Evolutionary conservation across 768 basidiomycete genomes (phyloP), one percentile per base, ranked within the genome.

Genomic region (Suillus alpinus): DNA sequence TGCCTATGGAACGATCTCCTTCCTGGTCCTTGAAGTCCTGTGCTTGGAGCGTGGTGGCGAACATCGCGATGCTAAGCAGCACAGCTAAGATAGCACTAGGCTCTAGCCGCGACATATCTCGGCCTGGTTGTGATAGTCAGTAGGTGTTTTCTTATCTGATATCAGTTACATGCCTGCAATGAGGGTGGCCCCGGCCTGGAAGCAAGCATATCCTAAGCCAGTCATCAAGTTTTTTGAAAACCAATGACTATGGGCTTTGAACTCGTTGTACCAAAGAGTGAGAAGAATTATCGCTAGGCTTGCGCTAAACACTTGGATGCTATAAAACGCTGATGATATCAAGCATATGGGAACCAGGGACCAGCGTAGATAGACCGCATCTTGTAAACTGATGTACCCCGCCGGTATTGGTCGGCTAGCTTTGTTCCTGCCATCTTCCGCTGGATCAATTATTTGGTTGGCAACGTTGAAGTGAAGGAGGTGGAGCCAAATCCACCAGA

Each of bases 401-500:
- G 81, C 70, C 1, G 81, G 81, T 41, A 83, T 69, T 2, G 81
- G 81, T 41, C 81, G 72, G 67, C 72, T 78, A 12, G 77, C 70
- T 60, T 81, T 80, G 61, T 83, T 83, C 61, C 59, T 66, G 12
- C 64, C 66, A 62, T 83, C 81, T 66, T 83, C 81, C 41, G 75
- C 75, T 10, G 75, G 71, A 57, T 72, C 69, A 32, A 75, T 66
- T 13, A 72, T 65, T 65, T 83, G 81, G 58, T 83, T 83, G 8
- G 78, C 69, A 18, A 77, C 69, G 55, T 77, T 71, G 70, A 78
- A 80, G 43, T 80, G 79, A 6, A 83, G 69, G 32, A 81, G 71
- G 62, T 83, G 82, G 6, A 81, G 61, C 74, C 76, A 81, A 12
- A 80, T 76, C 81, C 81, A 83, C 40, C 77, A 64, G 40, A 78